Evolutionary conservation across 306 rosid genomes (phyloP), one percentile per base, ranked within the genome.

Genomic region (Crotalaria pallida): DNA sequence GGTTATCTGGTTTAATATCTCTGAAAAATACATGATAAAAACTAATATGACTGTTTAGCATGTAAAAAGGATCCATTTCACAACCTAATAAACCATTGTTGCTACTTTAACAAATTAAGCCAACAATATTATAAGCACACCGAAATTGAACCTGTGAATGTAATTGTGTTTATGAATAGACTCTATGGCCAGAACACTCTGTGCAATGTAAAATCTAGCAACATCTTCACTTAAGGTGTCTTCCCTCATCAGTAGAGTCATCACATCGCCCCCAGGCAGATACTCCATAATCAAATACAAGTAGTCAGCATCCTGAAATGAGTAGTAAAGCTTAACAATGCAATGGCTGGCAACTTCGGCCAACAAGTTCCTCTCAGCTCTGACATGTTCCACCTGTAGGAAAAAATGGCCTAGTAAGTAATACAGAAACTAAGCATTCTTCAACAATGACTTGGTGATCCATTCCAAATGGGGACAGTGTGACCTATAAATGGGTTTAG

Each of bases 301-400:
- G 73, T 84, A 88, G 47, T 94, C 98, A 44, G 92, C 82, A 66
- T 94, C 98, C 83, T 94, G 98, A 80, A 94, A 94, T 29, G 98
- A 94, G 87, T 94, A 94, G 87, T 87, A 94, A 81, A 94, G 98
- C 73, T 94, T 94, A 62, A 94, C 98, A 69, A 94, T 94, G 87
- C 90, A 94, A 77, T 94, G 98, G 77, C 96, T 90, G 69, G 96
- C 98, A 70, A 94, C 98, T 87, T 94, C 98, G 3, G 98, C 98
- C 76, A 94, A 80, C 85, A 94, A 90, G 79, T 94, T 90, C 76
- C 98, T 90, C 86, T 94, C 98, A 74, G 98, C 98, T 81, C 88
- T 94, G 74, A 94, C 98, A 65, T 94, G 98, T 82, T 94, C 98
- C 70, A 94, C 98, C 98, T 94, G 82, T 44, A 69, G 53, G 56